phyloP scores from a whole-genome alignment of 441 rosid species.

The Euphorbia celastroides region DNA sequence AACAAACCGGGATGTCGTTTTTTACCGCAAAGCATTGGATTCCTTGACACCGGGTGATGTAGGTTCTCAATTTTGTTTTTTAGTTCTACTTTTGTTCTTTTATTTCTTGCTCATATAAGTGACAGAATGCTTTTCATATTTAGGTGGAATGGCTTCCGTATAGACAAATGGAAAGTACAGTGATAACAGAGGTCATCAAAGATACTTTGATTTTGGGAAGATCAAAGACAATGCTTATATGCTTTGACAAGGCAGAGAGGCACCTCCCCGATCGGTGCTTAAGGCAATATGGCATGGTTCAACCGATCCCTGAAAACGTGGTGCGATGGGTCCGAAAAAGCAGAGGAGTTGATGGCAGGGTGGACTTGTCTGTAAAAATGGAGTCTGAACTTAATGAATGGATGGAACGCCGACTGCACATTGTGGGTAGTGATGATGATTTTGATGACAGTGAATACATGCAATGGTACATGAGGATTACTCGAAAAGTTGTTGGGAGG shows the following conservation, averaged over 20 bases:
- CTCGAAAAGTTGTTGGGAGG: constrained; percentile 89
- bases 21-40: constrained; percentile 82
- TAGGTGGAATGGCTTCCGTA: constrained; percentile 98
- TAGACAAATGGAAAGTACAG: constrained; percentile 56
- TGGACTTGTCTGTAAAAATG: constrained; percentile 94
- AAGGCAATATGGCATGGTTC: constrained; percentile 75
- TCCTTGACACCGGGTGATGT: constrained; percentile 70
- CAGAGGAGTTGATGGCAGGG: constrained; percentile 93
- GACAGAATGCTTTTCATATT: constrained; percentile 12
- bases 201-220: constrained; percentile 69
- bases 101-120: constrained; percentile 10
- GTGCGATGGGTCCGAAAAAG: constrained; percentile 94
- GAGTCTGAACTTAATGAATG: constrained; percentile 85
- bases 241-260: constrained; percentile 99
- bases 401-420: constrained; percentile 54
- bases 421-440: constrained; percentile 59
- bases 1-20: constrained; percentile 85
- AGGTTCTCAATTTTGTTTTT: constrained; percentile 21
- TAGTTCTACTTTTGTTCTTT: constrained; percentile 5
- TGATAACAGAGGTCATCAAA: constrained; percentile 61
- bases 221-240: constrained; percentile 92
- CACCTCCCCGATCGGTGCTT: constrained; percentile 96
- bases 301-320: constrained; percentile 84
- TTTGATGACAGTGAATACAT: constrained; percentile 70
- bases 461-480: constrained; percentile 74